Conservation (phyloP, 768 basidiomycete genomes). For the Mycena alexandri region DNA sequence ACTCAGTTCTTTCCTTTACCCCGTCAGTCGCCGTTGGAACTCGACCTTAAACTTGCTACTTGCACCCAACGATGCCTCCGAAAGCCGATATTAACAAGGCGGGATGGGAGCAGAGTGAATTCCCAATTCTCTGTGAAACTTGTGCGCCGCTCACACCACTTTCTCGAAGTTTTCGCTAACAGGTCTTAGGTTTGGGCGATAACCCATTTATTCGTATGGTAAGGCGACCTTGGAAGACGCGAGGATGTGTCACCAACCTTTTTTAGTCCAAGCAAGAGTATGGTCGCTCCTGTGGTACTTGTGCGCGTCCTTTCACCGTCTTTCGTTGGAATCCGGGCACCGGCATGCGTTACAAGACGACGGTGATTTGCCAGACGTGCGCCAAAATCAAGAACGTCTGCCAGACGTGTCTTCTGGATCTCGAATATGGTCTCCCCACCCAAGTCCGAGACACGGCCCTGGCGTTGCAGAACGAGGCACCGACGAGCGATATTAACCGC, state of each 20-base stretch:
- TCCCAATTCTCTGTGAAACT: constrained; percentile 94
- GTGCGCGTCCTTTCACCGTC: constrained; percentile 95
- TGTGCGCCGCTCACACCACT: constrained; percentile 62
- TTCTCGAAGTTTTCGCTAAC: constrained; percentile 17
- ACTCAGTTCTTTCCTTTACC: constrained; percentile 10
- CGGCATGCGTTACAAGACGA: constrained; percentile 95
- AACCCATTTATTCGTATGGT: constrained; percentile 98
- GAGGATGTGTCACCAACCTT: constrained; percentile 4
- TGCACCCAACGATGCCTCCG: constrained; percentile 64
- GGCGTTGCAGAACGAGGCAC: constrained; percentile 86
- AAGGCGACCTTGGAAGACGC: constrained; percentile 39
- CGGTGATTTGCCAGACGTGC: constrained; percentile 97
- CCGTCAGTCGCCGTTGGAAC: not conserved
- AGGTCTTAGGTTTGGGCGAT: constrained; percentile 76
- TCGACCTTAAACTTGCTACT: not conserved
- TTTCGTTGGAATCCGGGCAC: constrained; percentile 99
- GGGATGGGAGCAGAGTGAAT: constrained; percentile 94
- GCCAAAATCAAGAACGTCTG: constrained; percentile 97
- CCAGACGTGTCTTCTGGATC: constrained; percentile 96
- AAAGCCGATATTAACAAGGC: constrained; percentile 97
- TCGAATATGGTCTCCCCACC: constrained; percentile 95
- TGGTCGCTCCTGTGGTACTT: constrained; percentile 96
- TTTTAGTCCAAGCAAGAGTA: constrained; percentile 95
- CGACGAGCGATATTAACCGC: constrained; percentile 96
- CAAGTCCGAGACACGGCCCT: constrained; percentile 98